Percentiles rank a stretch among this genome's conserved stretches.
Evolutionary conservation across 169 alveolate genomes (phyloP).

Genomic region (Plasmodium malariae): DNA sequence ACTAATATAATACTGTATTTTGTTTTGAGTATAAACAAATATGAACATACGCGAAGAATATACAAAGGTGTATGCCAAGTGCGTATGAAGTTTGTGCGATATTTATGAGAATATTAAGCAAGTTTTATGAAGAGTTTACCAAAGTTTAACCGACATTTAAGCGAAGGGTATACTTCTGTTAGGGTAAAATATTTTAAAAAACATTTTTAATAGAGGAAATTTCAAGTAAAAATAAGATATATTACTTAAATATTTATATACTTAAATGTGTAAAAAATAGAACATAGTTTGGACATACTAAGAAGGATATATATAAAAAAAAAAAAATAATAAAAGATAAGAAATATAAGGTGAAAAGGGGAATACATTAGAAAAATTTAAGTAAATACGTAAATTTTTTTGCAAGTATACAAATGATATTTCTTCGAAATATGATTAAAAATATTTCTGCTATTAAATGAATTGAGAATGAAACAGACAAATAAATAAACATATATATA

Average conservation of each 20-base stretch:
- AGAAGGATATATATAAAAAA: slow-evolving; percentile 16
- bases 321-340: not conserved
- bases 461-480: not conserved
- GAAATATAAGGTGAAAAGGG: slow-evolving; percentile 16
- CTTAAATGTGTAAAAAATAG: slow-evolving; percentile 23
- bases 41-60: too few species aligned
- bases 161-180: not conserved
- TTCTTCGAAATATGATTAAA: not conserved
- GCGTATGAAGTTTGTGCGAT: not conserved
- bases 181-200: not conserved
- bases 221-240: not conserved
- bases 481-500: too few species aligned
- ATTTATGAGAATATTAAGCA: slow-evolving; percentile 1
- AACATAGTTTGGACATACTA: slow-evolving; percentile 38
- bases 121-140: not conserved
- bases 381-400: slow-evolving; percentile 5
- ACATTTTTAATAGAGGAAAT: slow-evolving; percentile 9
- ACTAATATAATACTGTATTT: too few species aligned
- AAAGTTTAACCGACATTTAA: too few species aligned
- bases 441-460: not conserved
- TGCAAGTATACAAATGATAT: slow-evolving; percentile 33
- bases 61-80: not conserved
- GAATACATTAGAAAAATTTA: not conserved
- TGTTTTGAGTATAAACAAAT: too few species aligned
- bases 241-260: slow-evolving; percentile 7